Conservation (phyloP, 306 rosid species). For the Prunus davidiana region DNA sequence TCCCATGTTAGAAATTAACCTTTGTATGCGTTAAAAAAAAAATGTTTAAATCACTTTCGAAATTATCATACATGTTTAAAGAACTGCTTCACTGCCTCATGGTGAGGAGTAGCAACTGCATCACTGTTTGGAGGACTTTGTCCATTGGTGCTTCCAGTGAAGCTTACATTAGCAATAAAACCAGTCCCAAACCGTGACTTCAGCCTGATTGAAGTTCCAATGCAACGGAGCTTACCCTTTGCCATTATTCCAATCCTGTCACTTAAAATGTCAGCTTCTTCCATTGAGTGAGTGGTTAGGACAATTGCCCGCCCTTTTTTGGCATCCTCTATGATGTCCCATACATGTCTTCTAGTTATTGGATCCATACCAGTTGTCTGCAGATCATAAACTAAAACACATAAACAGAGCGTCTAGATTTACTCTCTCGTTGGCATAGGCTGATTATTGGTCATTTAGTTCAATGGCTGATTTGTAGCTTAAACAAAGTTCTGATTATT, state of each 20-base stretch:
- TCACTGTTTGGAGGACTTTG: conserved; percentile 40
- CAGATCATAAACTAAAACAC: conserved; percentile 20
- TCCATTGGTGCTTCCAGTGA: conserved; percentile 38
- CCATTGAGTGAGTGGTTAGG: conserved; percentile 97
- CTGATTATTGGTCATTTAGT: neutral
- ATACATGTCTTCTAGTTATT: conserved; percentile 90
- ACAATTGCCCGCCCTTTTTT: conserved; percentile 84
- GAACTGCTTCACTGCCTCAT: conserved; percentile 69
- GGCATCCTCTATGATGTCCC: conserved; percentile 89
- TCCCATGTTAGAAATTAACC: conserved; percentile 32
- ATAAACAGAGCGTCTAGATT: conserved; percentile 15
- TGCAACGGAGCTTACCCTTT: conserved; percentile 87
- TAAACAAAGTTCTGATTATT: neutral
- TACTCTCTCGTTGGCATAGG: neutral
- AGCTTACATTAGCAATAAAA: conserved; percentile 70
- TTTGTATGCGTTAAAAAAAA: neutral
- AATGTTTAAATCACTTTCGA: conserved; percentile 1
- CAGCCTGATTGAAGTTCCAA: conserved; percentile 84
- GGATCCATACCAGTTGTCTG: conserved; percentile 99
- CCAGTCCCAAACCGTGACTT: conserved; percentile 90
- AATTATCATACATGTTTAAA: conserved; percentile 65
- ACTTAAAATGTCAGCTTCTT: conserved; percentile 92
- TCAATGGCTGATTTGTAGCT: neutral
- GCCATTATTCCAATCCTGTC: conserved; percentile 98
- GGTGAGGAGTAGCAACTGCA: conserved; percentile 32